Conservation (phyloP, 2,329 filamentous ascomycete genomes). For the Coniochaeta pulveracea region DNA sequence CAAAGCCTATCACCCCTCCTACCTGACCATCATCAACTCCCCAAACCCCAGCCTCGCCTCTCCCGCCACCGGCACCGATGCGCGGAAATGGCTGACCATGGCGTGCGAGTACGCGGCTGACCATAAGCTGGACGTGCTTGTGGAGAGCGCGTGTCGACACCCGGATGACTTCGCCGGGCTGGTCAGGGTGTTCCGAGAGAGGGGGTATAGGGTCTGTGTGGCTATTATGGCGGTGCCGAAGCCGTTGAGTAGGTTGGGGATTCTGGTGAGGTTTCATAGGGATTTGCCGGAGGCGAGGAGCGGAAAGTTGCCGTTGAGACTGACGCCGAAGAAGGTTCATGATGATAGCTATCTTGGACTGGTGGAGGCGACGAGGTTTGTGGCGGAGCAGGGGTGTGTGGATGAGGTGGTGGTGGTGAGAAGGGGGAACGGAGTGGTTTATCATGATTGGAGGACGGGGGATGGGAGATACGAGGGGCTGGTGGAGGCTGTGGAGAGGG, state of each 20-base stretch:
- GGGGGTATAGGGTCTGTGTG: constrained; percentile 25
- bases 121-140: constrained; percentile 22
- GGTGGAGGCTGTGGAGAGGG: constrained; percentile 8
- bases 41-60: constrained; percentile 23
- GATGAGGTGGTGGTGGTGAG: constrained; percentile 27
- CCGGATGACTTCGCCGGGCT: constrained; percentile 27
- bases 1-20: constrained; percentile 34
- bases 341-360: constrained; percentile 32
- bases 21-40: constrained; percentile 16
- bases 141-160: constrained; percentile 33
- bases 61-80: constrained; percentile 26
- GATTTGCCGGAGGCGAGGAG: constrained; percentile 21
- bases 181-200: constrained; percentile 19
- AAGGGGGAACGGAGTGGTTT: constrained; percentile 24
- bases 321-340: constrained; percentile 32
- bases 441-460: constrained; percentile 5
- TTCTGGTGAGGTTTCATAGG: constrained; percentile 27
- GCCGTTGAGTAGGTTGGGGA: constrained; percentile 28
- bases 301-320: constrained; percentile 22
- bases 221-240: constrained; percentile 29
- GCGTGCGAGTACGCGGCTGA: constrained; percentile 22
- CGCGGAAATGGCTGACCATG: constrained; percentile 30
- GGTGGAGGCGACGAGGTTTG: constrained; percentile 21
- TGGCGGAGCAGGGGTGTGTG: constrained; percentile 19
- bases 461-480: constrained; percentile 2